Percentiles rank a stretch among this genome's conserved stretches.
Conservation (phyloP, 345 rosid species). For the Pistacia integerrima region DNA sequence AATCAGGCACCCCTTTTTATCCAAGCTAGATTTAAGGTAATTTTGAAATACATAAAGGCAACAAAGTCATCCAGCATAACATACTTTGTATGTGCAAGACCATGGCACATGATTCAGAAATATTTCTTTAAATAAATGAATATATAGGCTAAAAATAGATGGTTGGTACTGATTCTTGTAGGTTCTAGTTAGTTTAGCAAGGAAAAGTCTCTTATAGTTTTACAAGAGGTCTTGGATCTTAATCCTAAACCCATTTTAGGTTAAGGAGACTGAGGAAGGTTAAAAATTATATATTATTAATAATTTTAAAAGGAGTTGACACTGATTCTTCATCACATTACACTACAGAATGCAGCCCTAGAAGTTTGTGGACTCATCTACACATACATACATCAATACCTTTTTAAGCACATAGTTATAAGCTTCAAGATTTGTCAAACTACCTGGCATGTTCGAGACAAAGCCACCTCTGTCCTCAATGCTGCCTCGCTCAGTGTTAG, state of each 20-base stretch:
- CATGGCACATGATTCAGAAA: background rate
- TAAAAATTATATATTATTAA: too few relatives aligned
- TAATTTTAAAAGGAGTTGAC: background rate
- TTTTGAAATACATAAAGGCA: background rate
- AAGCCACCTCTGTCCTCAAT: slow-evolving; percentile 69
- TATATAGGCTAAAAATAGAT: background rate
- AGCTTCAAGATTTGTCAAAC: background rate
- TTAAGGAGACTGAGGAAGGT: background rate
- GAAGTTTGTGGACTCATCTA: background rate
- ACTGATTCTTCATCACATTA: background rate
- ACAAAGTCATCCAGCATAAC: background rate
- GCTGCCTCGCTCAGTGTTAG: slow-evolving; percentile 63
- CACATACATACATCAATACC: background rate
- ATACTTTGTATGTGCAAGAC: background rate
- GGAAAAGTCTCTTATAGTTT: background rate
- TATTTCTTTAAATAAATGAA: background rate
- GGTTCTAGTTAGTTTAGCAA: background rate
- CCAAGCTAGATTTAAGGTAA: background rate
- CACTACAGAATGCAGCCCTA: background rate
- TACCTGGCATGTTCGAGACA: slow-evolving; percentile 83
- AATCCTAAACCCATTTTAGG: background rate
- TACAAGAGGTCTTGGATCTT: background rate
- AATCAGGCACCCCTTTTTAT: background rate
- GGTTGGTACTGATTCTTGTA: background rate
- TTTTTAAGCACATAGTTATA: background rate